Base-by-base conservation (phyloP, 192 early-diverging fungal genomes). In the Coemansia sp. region DNA sequence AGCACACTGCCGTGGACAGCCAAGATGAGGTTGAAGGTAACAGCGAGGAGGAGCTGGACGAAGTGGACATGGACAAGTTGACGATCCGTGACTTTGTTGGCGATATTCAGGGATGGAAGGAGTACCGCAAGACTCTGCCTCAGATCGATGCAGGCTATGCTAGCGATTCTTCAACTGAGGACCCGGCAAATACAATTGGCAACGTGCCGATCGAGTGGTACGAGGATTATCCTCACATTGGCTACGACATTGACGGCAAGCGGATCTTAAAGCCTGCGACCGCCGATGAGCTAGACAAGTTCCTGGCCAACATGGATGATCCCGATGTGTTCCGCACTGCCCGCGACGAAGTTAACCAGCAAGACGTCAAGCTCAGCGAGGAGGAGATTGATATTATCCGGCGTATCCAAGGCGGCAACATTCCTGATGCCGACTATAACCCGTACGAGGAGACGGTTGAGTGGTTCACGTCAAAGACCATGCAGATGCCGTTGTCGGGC, bases 181-280 rank as follows among this genome's bases (percentile, higher is more conserved):
- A 98, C 68, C 85, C 88, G 2, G 74, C 76, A 17, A 99, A 99
- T 76, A 97, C 95, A 0, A 89, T 98, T 59, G 98, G 98, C 60
- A 95, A 97, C 64, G 87, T 99, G 37, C 95, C 98, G 8, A 89
- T 96, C 76, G 92, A 97, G 79, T 98, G 96, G 96, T 99, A 99
- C 73, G 91, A 93, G 40, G 98, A 99, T 50, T 92, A 92, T 46
- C 92, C 91, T 59, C 98, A 99, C 73, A 97, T 98, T 64, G 98
- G 98, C 41, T 99, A 99, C 76, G 90, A 94, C 69, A 83, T 96
- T 33, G 84, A 96, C 68, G 98, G 98, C 39, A 95, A 98, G 72
- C 94, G 89, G 77, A 89, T 99, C 35, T 79, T 93, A 85, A 87
- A 85, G 69, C 93, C 94, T n/a, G 90, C 89, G 16, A 91, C 88